Evolutionary conservation across 129 eudicot species (phyloP).

Genomic region (Calendula officinalis): DNA sequence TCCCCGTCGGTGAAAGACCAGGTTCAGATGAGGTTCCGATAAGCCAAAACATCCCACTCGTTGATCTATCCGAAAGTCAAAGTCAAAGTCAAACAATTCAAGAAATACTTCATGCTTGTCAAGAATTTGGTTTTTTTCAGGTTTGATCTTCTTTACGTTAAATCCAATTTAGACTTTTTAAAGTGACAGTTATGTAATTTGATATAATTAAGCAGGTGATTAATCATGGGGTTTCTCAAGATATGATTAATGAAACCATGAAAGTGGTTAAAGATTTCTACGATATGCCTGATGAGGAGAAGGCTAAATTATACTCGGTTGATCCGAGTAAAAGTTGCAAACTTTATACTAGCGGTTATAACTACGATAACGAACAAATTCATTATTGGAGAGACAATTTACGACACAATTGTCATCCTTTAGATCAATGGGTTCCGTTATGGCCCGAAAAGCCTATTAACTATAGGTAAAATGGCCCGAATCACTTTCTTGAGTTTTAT

Average conservation of each 20-base stretch:
- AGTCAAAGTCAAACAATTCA: constrained; percentile 24
- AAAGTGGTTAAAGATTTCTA: constrained; percentile 33
- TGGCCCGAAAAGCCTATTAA: constrained; percentile 40
- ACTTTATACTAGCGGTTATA: constrained; percentile 35
- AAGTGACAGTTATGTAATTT: background rate
- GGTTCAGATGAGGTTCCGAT: constrained; percentile 26
- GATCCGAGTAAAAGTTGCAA: constrained; percentile 43
- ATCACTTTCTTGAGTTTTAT: background rate
- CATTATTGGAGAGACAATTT: constrained; percentile 46
- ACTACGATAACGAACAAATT: constrained; percentile 23
- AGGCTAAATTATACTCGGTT: constrained; percentile 29
- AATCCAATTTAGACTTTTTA: background rate
- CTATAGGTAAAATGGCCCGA: constrained; percentile 23
- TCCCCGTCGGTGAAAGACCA: constrained; percentile 34
- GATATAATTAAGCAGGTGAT: constrained; percentile 29
- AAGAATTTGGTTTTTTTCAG: constrained; percentile 49
- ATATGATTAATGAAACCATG: constrained; percentile 32
- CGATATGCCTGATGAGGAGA: constrained; percentile 32
- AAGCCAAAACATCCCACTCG: constrained; percentile 27
- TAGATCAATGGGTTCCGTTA: constrained; percentile 27
- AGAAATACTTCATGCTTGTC: constrained; percentile 34
- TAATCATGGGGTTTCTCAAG: constrained; percentile 43
- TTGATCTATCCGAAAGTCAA: constrained; percentile 27
- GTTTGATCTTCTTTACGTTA: constrained; percentile 14
- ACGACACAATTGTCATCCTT: constrained; percentile 42